Evolutionary conservation across 441 rosid species (phyloP).

Genomic region (Croton laevigatus): DNA sequence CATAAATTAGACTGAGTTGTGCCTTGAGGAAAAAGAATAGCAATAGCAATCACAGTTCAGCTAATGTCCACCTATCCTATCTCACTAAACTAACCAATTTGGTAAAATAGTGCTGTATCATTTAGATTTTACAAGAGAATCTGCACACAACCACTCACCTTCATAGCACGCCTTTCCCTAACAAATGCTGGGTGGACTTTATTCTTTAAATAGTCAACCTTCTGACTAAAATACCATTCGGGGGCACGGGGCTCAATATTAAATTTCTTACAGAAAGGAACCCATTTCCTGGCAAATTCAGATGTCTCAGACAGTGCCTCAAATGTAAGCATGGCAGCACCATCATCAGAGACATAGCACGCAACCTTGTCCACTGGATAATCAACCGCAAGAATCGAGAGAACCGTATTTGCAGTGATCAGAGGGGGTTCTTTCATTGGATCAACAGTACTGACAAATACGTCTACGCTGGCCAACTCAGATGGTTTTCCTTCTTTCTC

Average conservation of each 20-base stretch:
- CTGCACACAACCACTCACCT: slow-evolving; percentile 44
- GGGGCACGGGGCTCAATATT: slow-evolving; percentile 97
- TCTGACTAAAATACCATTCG: slow-evolving; percentile 89
- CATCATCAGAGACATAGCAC: slow-evolving; percentile 98
- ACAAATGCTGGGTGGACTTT: slow-evolving; percentile 80
- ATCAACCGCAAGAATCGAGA: slow-evolving; percentile 97
- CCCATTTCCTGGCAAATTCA: slow-evolving; percentile 96
- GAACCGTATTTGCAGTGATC: slow-evolving; percentile 95
- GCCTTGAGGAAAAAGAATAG: background rate
- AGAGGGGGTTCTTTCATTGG: slow-evolving; percentile 97
- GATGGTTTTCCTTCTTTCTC: slow-evolving; percentile 94
- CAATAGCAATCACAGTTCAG: background rate
- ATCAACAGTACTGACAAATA: slow-evolving; percentile 96
- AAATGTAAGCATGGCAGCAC: slow-evolving; percentile 99
- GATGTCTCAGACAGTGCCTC: slow-evolving; percentile 98
- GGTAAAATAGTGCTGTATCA: background rate
- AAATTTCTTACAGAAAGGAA: slow-evolving; percentile 91
- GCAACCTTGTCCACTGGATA: slow-evolving; percentile 94
- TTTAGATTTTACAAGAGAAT: background rate
- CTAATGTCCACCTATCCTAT: background rate
- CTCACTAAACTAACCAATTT: background rate
- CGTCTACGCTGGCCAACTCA: slow-evolving; percentile 63
- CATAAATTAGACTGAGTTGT: slow-evolving; percentile 1
- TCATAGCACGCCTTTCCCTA: slow-evolving; percentile 88
- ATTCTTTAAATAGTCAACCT: slow-evolving; percentile 81